phyloP scores from a whole-genome alignment of 306 rosid species.

The Hippophae gyantsensis region DNA sequence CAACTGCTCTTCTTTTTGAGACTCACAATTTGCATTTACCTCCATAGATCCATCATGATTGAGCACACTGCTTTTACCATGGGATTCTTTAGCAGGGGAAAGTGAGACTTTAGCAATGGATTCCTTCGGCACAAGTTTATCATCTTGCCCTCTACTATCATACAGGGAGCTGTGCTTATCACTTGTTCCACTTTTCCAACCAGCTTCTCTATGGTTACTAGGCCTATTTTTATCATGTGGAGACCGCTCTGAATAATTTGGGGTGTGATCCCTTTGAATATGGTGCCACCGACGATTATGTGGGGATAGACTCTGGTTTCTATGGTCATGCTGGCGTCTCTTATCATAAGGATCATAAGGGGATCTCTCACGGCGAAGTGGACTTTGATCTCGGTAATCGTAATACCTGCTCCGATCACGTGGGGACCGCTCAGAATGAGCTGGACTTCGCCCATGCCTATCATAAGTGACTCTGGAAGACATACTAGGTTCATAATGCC shows the following conservation, averaged over 20 bases:
- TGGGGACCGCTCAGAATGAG: conserved; percentile 79
- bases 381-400: conserved; percentile 66
- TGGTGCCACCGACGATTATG: conserved; percentile 48
- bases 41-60: conserved; percentile 31
- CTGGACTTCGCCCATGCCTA: conserved; percentile 83
- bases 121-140: conserved; percentile 46
- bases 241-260: conserved; percentile 51
- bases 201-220: conserved; percentile 36
- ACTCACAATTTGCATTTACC: conserved; percentile 31
- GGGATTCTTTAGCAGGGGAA: conserved; percentile 50
- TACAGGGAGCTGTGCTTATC: conserved; percentile 40
- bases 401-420: conserved; percentile 56
- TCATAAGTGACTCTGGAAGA: conserved; percentile 56
- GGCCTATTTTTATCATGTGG: conserved; percentile 46
- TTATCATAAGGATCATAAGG: conserved; percentile 38
- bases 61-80: conserved; percentile 31
- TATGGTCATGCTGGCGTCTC: conserved; percentile 60
- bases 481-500: conserved; percentile 62
- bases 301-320: conserved; percentile 62
- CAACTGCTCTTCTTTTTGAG: conserved; percentile 39
- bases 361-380: conserved; percentile 45
- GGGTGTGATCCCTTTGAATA: conserved; percentile 49
- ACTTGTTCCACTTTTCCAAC: conserved; percentile 36
- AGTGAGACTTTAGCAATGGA: conserved; percentile 28
- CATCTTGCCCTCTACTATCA: conserved; percentile 49